Evolutionary conservation across 352 stramenopile species (phyloP).

Genomic region (Phytopythium boreale): DNA sequence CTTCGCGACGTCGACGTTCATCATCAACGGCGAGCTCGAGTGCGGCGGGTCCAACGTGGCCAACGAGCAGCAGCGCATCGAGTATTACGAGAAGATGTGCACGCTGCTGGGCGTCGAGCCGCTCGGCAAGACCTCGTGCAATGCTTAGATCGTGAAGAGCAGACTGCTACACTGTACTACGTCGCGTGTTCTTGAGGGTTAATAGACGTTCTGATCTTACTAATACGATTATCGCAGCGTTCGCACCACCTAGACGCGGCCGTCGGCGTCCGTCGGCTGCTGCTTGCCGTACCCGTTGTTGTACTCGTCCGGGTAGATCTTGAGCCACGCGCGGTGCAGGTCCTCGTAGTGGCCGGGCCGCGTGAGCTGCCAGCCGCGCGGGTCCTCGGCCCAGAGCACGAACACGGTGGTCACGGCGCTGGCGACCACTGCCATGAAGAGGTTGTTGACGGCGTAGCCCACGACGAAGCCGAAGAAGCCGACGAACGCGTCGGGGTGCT

Average conservation of each 20-base stretch:
- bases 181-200: neutral
- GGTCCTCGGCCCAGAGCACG: conserved; percentile 82
- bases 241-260: conserved; percentile 9
- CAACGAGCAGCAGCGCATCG: conserved; percentile 41
- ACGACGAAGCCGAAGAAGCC: conserved; percentile 71
- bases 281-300: conserved; percentile 80
- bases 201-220: neutral
- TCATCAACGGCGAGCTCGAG: conserved; percentile 50
- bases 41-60: conserved; percentile 30
- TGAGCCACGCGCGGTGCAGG: conserved; percentile 72
- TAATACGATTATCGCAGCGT: no score
- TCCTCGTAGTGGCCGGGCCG: conserved; percentile 65
- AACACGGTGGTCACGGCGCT: conserved; percentile 82
- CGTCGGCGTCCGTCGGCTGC: conserved; percentile 11
- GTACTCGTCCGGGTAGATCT: conserved; percentile 84
- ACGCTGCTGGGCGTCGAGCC: conserved; percentile 27
- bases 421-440: conserved; percentile 72
- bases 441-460: conserved; percentile 68
- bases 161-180: no score
- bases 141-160: conserved; percentile 12
- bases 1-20: no score
- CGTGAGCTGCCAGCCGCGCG: conserved; percentile 68
- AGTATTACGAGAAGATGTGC: conserved; percentile 24
- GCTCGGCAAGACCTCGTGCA: conserved; percentile 32
- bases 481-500: conserved; percentile 62